Evolutionary conservation across 2,329 filamentous ascomycete species (phyloP).

Genomic region (Exserohilum turcica): DNA sequence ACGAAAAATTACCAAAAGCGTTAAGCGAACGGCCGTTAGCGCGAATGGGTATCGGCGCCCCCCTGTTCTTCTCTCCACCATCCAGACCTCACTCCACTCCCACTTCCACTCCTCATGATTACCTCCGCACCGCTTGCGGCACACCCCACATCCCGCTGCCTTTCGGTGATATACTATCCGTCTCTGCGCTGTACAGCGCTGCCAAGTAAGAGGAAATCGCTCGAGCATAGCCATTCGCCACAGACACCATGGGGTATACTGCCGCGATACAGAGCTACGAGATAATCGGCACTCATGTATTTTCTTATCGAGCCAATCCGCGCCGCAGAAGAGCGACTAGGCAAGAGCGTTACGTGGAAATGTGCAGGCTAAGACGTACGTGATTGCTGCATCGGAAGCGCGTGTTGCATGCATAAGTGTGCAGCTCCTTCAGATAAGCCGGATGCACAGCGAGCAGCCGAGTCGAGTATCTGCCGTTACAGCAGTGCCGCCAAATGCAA

Average conservation of each 20-base stretch:
- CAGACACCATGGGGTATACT: background rate
- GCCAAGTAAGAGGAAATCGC: background rate
- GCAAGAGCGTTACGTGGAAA: constrained; percentile 20
- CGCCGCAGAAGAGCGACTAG: constrained; percentile 5
- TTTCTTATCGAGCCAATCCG: constrained; percentile 18
- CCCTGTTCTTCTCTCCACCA: constrained; percentile 17
- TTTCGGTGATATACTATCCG: constrained; percentile 12
- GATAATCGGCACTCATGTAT: background rate
- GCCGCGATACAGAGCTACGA: background rate
- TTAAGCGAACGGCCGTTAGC: constrained; percentile 26
- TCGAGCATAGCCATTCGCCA: constrained; percentile 14
- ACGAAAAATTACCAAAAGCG: constrained; percentile 27
- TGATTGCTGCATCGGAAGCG: constrained; percentile 27
- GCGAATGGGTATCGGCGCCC: constrained; percentile 26
- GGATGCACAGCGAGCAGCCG: constrained; percentile 15
- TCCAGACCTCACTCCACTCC: constrained; percentile 30
- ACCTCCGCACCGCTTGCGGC: constrained; percentile 20
- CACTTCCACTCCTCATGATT: constrained; percentile 23
- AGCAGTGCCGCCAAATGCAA: constrained; percentile 15
- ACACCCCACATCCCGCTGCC: constrained; percentile 21
- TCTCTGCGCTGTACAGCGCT: constrained; percentile 6
- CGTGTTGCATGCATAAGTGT: constrained; percentile 27
- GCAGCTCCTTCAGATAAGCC: constrained; percentile 36
- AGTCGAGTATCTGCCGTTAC: constrained; percentile 29
- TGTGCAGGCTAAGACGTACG: constrained; percentile 25